phyloP scores from a whole-genome alignment of 176 grass and related monocot species.

The Carex scoparia region DNA sequence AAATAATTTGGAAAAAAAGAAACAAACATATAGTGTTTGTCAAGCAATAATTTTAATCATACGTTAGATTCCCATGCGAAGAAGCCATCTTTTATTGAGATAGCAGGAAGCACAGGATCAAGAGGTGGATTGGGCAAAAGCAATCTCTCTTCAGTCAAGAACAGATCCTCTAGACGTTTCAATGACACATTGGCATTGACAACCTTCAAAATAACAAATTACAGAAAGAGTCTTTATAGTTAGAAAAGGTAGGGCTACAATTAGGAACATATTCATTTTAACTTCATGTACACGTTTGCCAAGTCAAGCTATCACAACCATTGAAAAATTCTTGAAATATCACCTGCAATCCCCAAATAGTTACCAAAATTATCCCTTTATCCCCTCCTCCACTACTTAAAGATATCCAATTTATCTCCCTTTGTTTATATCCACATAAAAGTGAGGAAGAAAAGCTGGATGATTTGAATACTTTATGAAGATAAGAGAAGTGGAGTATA shows the following conservation, averaged over 20 bases:
- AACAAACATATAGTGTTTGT: slow-evolving; percentile 5
- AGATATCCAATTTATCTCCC: not conserved
- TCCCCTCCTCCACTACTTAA: not conserved
- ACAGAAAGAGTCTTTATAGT: not conserved
- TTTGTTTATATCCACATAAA: not conserved
- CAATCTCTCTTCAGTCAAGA: slow-evolving; percentile 76
- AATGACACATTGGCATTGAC: slow-evolving; percentile 95
- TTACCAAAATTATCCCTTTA: not conserved
- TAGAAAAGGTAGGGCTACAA: not conserved
- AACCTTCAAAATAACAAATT: slow-evolving; percentile 50
- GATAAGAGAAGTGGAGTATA: not conserved
- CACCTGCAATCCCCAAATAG: not conserved
- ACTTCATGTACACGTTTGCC: not conserved
- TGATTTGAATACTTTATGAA: not conserved
- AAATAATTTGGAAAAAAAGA: not conserved
- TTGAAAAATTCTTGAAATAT: not conserved
- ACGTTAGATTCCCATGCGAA: slow-evolving; percentile 96
- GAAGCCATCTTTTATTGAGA: slow-evolving; percentile 89
- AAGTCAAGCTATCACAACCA: not conserved
- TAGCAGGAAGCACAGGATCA: slow-evolving; percentile 60
- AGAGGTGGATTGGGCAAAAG: slow-evolving; percentile 85
- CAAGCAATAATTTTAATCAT: slow-evolving; percentile 7
- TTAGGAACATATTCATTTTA: not conserved
- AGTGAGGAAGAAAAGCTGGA: not conserved
- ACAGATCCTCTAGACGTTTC: slow-evolving; percentile 81